A percentile compares a stretch with the other conserved stretches of the same genome.
Evolutionary conservation across 164 flowering plant genomes (phyloP).

Genomic region (Berberis thunbergii): DNA sequence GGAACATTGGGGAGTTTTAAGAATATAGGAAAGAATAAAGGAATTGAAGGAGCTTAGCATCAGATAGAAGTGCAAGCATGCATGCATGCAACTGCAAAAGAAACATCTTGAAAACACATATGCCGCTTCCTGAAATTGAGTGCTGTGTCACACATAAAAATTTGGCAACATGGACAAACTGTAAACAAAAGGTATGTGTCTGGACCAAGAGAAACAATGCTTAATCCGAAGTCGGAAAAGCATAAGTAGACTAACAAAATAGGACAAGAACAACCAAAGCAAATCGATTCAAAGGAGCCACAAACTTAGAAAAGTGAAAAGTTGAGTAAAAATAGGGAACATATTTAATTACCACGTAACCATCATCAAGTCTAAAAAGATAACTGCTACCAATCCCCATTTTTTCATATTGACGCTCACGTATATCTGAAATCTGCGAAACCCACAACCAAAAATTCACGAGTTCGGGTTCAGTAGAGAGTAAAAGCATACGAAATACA

Average conservation of each 20-base stretch:
- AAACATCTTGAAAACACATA: too few relatives aligned
- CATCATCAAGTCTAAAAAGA: constrained; percentile 95
- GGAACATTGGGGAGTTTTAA: too few relatives aligned
- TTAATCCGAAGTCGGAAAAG: too few relatives aligned
- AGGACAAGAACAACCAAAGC: background rate
- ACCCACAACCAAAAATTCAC: background rate
- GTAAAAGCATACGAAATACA: background rate
- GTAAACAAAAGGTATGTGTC: too few relatives aligned
- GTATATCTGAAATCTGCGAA: constrained; percentile 89
- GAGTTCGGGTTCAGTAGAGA: background rate
- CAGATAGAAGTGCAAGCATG: too few relatives aligned
- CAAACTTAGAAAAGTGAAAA: background rate
- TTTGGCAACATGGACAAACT: too few relatives aligned
- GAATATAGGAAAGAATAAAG: too few relatives aligned
- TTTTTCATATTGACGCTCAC: constrained; percentile 87
- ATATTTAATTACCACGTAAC: constrained; percentile 81
- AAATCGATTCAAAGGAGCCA: background rate
- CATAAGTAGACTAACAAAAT: background rate
- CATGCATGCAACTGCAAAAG: too few relatives aligned
- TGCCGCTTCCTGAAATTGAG: too few relatives aligned
- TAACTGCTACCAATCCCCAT: constrained; percentile 99
- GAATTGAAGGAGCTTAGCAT: too few relatives aligned
- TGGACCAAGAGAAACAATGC: too few relatives aligned
- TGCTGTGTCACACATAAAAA: too few relatives aligned
- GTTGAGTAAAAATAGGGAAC: background rate